These are phyloP conservation scores for Caryopteris hybrid DNA, from an alignment of 305 asterid genomes.

Conservation along the genomic window DNA sequence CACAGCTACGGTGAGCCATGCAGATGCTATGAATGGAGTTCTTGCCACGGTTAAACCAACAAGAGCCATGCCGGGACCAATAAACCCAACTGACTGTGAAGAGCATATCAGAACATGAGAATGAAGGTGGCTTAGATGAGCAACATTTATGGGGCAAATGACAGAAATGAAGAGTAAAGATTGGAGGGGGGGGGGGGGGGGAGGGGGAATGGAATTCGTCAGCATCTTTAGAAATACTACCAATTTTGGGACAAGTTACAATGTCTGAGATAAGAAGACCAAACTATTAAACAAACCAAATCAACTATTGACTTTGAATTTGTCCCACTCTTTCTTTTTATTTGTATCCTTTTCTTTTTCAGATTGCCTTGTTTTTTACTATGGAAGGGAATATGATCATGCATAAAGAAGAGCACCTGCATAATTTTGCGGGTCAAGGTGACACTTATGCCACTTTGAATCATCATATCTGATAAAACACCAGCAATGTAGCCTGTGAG, in stretches of 20 bases:
- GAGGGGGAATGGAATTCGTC: no score
- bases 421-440: conserved; percentile 89
- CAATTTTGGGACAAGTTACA: not conserved
- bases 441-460: conserved; percentile 65
- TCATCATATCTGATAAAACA: conserved; percentile 76
- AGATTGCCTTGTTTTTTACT: not conserved
- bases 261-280: not conserved
- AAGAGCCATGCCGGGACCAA: conserved; percentile 81
- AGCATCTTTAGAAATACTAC: not conserved
- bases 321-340: not conserved
- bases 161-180: not conserved
- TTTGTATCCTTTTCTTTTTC: not conserved
- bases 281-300: not conserved
- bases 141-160: no score
- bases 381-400: not conserved
- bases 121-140: not conserved
- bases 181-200: no score
- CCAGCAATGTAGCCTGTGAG: conserved; percentile 85
- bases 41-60: conserved; percentile 71
- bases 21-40: conserved; percentile 76
- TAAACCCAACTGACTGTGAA: conserved; percentile 79
- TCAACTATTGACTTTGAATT: not conserved
- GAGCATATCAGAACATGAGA: not conserved
- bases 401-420: conserved; percentile 56
- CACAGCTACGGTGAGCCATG: conserved; percentile 92